These are phyloP conservation scores for Irpex sp. DNA, from an alignment of 1,284 basidiomycete species.

Conservation along the genomic window DNA sequence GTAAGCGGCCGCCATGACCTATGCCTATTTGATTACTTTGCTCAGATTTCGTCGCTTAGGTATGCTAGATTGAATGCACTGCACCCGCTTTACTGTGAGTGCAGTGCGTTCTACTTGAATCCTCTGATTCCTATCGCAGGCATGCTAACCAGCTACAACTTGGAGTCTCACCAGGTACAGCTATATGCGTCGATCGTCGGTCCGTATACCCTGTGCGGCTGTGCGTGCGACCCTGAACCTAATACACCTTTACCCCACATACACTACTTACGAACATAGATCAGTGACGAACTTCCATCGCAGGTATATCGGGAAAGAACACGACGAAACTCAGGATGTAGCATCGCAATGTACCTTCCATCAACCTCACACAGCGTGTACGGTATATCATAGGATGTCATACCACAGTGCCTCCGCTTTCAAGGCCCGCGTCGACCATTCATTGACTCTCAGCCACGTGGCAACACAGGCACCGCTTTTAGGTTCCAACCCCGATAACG, in stretches of 20 bases:
- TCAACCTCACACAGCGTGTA: not conserved
- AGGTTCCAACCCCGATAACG: not conserved
- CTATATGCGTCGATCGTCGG: not conserved
- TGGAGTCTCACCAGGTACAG: not conserved
- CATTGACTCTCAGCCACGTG: not conserved
- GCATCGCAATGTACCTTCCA: not conserved
- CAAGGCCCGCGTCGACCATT: not conserved
- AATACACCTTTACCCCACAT: not conserved
- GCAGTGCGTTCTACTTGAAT: too few species aligned
- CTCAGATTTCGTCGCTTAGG: too few species aligned
- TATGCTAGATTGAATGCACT: too few species aligned
- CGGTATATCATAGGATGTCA: not conserved
- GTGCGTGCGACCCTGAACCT: not conserved
- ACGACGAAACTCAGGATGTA: not conserved
- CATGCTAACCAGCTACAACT: too few species aligned
- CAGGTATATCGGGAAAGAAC: not conserved
- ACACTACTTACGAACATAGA: not conserved
- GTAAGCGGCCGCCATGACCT: too few species aligned
- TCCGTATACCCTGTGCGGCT: not conserved
- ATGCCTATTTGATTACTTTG: too few species aligned
- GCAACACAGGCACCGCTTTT: not conserved
- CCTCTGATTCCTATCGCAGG: too few species aligned
- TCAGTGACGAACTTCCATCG: not conserved
- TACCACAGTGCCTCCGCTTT: not conserved
- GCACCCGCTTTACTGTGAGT: too few species aligned